Evolutionary conservation across 2,329 filamentous ascomycete species (phyloP).

Genomic region (Lithohypha guttulata): DNA sequence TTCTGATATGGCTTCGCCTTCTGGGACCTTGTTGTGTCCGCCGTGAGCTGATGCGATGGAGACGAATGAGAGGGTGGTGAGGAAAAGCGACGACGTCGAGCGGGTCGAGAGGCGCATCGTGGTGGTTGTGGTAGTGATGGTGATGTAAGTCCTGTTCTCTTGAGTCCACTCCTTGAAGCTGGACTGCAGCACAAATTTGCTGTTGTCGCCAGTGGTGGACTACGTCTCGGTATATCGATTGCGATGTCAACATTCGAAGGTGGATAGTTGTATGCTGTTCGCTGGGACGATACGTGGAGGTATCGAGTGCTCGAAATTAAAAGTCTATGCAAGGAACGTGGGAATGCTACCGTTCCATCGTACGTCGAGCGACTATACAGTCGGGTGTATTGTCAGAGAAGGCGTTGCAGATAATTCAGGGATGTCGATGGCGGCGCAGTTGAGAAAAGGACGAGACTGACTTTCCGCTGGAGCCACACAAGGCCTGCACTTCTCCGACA

Average conservation of each 20-base stretch:
- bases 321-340: too few species aligned
- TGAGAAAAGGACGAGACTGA: neutral
- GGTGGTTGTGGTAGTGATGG: slow-evolving; percentile 1
- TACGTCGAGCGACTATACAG: too few species aligned
- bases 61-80: slow-evolving; percentile 22
- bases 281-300: too few species aligned
- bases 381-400: too few species aligned
- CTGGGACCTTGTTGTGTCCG: slow-evolving; percentile 51
- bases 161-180: neutral
- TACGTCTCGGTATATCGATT: too few species aligned
- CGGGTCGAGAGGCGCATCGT: slow-evolving; percentile 12
- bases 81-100: slow-evolving; percentile 7
- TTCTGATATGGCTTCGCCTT: slow-evolving; percentile 57
- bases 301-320: too few species aligned
- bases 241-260: too few species aligned
- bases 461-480: neutral
- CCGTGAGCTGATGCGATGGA: slow-evolving; percentile 37
- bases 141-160: neutral
- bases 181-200: neutral
- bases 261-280: too few species aligned
- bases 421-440: too few species aligned
- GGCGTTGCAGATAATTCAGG: too few species aligned
- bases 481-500: neutral
- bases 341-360: too few species aligned
- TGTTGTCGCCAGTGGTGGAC: too few species aligned